phyloP scores from a whole-genome alignment of 2,329 filamentous ascomycete genomes.

The Aspergillus quadrilineatus region DNA sequence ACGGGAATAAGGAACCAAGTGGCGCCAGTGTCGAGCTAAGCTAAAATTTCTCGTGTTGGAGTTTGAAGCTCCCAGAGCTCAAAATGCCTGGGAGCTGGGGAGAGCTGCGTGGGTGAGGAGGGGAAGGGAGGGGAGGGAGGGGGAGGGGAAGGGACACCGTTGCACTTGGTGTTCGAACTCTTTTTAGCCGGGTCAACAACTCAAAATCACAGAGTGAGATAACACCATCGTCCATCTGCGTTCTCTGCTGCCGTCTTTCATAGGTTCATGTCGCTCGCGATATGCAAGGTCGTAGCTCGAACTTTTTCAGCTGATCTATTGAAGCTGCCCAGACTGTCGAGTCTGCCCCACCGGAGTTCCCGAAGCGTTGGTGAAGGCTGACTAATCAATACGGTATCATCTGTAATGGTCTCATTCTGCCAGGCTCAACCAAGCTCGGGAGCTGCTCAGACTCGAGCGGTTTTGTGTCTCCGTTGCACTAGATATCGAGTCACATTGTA shows the following conservation, averaged over 20 bases:
- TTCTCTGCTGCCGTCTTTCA: not conserved
- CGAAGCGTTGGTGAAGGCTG: conserved; percentile 16
- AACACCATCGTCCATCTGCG: conserved; percentile 4
- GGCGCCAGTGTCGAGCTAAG: conserved; percentile 19
- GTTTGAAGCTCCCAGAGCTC: conserved; percentile 23
- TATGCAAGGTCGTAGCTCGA: conserved; percentile 9
- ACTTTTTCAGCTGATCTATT: conserved; percentile 11
- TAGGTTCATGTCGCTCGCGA: not conserved
- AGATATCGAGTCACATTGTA: not conserved
- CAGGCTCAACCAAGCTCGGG: not conserved
- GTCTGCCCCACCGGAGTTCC: conserved; percentile 14
- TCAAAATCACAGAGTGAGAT: not conserved
- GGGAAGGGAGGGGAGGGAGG: not conserved
- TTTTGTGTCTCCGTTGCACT: not conserved
- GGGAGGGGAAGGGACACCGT: conserved; percentile 2
- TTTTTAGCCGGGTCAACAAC: not conserved
- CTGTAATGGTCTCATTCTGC: too few species aligned
- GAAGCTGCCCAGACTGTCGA: conserved; percentile 15
- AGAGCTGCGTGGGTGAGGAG: conserved; percentile 17
- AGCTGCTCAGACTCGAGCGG: not conserved
- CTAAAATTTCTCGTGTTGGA: conserved; percentile 17
- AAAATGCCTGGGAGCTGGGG: conserved; percentile 18
- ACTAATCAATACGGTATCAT: conserved; percentile 15
- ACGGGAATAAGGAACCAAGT: conserved; percentile 27
- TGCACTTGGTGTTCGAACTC: not conserved